phyloP scores from a whole-genome alignment of 164 flowering plant species.

The Magnolia kwangsiensis region DNA sequence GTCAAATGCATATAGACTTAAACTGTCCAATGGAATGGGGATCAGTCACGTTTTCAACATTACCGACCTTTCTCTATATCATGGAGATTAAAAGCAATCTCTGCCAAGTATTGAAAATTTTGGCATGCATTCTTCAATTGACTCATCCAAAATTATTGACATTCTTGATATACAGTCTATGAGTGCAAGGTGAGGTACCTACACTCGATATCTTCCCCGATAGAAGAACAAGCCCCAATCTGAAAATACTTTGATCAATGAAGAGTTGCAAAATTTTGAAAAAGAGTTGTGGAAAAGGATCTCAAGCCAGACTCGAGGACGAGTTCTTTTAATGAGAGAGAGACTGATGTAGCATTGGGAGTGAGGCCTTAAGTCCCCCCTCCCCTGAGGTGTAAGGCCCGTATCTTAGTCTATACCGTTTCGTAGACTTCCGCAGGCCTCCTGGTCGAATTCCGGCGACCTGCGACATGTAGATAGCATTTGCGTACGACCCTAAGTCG shows the following conservation, averaged over 20 bases:
- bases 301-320: not conserved
- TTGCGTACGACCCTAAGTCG: too few species aligned
- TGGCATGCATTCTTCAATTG: not conserved
- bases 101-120: not conserved
- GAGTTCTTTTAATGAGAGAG: not conserved
- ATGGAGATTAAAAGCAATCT: not conserved
- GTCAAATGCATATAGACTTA: constrained; percentile 1
- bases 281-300: not conserved
- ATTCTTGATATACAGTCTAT: not conserved
- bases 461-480: too few species aligned
- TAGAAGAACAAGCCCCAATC: not conserved
- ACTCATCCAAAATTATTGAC: not conserved
- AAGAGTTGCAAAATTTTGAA: not conserved
- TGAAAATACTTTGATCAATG: not conserved
- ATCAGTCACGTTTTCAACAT: constrained; percentile 8
- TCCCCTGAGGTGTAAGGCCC: too few species aligned
- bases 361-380: too few species aligned
- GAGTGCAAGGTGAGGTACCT: not conserved
- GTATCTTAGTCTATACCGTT: too few species aligned
- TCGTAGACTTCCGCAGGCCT: too few species aligned
- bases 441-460: too few species aligned
- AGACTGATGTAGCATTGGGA: not conserved
- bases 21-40: not conserved
- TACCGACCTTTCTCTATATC: not conserved
- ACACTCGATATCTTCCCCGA: not conserved